Percentiles rank a stretch among this genome's conserved stretches.
phyloP scores from a whole-genome alignment of 805 yeast species.

The Metschnikowia lochheadii region DNA sequence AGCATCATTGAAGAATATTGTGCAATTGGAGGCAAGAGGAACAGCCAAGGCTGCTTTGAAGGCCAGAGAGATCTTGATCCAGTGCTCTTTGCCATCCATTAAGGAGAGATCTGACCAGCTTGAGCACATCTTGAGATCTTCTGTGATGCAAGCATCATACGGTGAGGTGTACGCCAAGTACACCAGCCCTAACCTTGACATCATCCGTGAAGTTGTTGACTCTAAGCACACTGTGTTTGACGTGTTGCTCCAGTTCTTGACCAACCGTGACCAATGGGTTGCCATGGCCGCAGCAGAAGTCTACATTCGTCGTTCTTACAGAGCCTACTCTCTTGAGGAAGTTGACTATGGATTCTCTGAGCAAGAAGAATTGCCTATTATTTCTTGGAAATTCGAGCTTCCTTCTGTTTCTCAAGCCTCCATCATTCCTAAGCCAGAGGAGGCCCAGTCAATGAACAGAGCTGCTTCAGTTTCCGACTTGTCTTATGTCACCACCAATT shows the following conservation, averaged over 20 bases:
- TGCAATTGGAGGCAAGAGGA: conserved; percentile 83
- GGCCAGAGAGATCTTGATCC: conserved; percentile 94
- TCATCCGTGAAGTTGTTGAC: conserved; percentile 88
- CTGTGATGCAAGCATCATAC: conserved; percentile 84
- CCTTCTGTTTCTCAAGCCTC: conserved; percentile 74
- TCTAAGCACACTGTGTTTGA: conserved; percentile 96
- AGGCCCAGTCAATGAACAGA: conserved; percentile 51
- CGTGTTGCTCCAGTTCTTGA: conserved; percentile 87
- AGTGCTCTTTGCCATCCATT: conserved; percentile 94
- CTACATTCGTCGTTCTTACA: conserved; percentile 92
- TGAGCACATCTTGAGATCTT: conserved; percentile 88
- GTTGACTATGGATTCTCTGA: conserved; percentile 56
- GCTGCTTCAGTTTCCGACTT: conserved; percentile 92
- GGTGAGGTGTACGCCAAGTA: conserved; percentile 79
- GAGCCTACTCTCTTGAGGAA: conserved; percentile 87
- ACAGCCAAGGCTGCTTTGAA: conserved; percentile 91
- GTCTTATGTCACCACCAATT: conserved; percentile 73
- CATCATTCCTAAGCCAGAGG: conserved; percentile 47
- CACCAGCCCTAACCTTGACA: conserved; percentile 73
- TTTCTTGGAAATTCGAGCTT: conserved; percentile 85
- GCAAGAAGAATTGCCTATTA: conserved; percentile 53
- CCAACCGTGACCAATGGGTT: conserved; percentile 78
- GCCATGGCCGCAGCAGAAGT: conserved; percentile 96
- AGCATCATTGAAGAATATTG: conserved; percentile 69
- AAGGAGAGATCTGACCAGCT: conserved; percentile 95